Percentiles rank a stretch among this genome's conserved stretches.
Conservation (phyloP, 164 flowering plant species). For the grape (Vitis vinifera) region DNA sequence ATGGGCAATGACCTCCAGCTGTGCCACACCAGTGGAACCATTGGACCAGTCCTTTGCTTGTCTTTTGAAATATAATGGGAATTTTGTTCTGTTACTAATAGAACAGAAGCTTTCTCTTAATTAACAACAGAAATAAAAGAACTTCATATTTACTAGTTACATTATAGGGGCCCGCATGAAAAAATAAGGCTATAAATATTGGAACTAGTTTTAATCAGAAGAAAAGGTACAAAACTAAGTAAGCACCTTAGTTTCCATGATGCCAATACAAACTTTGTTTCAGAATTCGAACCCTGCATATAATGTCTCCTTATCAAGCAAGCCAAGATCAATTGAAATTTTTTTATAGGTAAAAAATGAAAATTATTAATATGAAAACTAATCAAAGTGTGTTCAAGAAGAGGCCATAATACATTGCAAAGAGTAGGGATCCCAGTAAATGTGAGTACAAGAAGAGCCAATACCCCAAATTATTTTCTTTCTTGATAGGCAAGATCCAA, state of each 20-base stretch:
- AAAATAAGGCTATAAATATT: not conserved
- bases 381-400: too few relatives aligned
- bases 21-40: too few relatives aligned
- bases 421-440: not conserved
- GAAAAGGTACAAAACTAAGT: not conserved
- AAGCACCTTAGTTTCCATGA: slow-evolving; percentile 75
- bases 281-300: slow-evolving; percentile 45
- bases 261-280: slow-evolving; percentile 45
- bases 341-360: not conserved
- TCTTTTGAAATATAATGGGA: too few relatives aligned
- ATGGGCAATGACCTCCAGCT: too few relatives aligned
- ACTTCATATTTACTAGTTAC: too few relatives aligned
- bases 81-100: too few relatives aligned
- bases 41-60: too few relatives aligned
- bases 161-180: too few relatives aligned
- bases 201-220: slow-evolving; percentile 4
- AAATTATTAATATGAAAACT: not conserved
- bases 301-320: not conserved
- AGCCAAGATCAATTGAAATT: not conserved
- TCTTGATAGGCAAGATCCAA: too few relatives aligned
- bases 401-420: too few relatives aligned
- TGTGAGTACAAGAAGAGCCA: not conserved
- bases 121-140: too few relatives aligned
- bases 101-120: too few relatives aligned
- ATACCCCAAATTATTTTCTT: not conserved